Conservation (phyloP, 495 filamentous ascomycete species). For the Penicillium steckii region DNA sequence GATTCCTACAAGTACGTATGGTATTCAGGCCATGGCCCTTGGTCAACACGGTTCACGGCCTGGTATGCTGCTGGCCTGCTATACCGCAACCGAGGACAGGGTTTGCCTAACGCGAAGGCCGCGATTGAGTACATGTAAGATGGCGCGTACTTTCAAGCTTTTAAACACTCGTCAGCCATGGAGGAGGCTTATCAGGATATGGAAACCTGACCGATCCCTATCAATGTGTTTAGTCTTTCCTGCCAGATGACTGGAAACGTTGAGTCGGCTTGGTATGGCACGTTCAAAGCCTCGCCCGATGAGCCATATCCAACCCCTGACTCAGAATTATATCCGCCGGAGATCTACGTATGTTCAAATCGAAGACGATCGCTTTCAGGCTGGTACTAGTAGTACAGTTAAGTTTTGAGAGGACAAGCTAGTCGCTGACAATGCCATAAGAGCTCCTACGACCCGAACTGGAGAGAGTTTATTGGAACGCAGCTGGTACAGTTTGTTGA, state of each 20-base stretch:
- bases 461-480: constrained; percentile 30
- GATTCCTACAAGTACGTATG: constrained; percentile 29
- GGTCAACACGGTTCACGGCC: constrained; percentile 31
- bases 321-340: constrained; percentile 24
- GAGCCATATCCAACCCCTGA: constrained; percentile 28
- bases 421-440: not conserved
- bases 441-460: constrained; percentile 29
- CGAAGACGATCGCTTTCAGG: too few relatives aligned
- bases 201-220: not conserved
- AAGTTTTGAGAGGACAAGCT: too few relatives aligned
- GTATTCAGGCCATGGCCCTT: constrained; percentile 28
- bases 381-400: too few relatives aligned
- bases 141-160: not conserved
- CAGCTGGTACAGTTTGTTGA: constrained; percentile 31
- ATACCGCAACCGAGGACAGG: constrained; percentile 25
- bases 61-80: constrained; percentile 31
- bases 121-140: constrained; percentile 27
- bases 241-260: constrained; percentile 23
- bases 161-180: too few relatives aligned
- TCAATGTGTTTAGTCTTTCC: constrained; percentile 9
- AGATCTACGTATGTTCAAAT: constrained; percentile 21
- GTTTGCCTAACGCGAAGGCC: constrained; percentile 27
- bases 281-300: constrained; percentile 29
- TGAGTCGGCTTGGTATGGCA: constrained; percentile 29
- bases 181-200: not conserved